These are phyloP conservation scores for Gonapodya prolifera DNA, from an alignment of 192 early-diverging fungal species.

Conservation along the genomic window DNA sequence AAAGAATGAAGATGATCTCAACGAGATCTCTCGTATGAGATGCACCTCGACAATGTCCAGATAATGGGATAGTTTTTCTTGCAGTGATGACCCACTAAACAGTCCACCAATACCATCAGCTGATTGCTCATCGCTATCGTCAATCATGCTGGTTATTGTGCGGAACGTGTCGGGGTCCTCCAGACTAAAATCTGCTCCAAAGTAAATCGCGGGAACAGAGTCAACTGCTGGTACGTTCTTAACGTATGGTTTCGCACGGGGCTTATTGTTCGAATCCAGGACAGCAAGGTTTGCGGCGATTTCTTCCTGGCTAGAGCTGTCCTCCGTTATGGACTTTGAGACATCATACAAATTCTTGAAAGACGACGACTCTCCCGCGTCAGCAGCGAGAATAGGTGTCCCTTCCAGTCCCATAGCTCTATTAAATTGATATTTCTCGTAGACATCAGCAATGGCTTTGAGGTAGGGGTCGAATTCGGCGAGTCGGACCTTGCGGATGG, in stretches of 20 bases:
- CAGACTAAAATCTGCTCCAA: conserved; percentile 70
- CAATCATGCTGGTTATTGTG: conserved; percentile 35
- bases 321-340: conserved; percentile 15
- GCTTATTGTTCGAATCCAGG: background rate
- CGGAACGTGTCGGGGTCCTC: conserved; percentile 83
- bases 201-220: conserved; percentile 79
- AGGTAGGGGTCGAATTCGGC: conserved; percentile 83
- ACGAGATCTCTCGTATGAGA: conserved; percentile 86
- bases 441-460: conserved; percentile 52
- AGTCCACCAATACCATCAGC: conserved; percentile 53
- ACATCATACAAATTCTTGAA: conserved; percentile 20
- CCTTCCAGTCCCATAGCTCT: conserved; percentile 21
- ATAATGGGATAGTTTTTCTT: conserved; percentile 81
- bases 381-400: conserved; percentile 26
- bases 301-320: conserved; percentile 17
- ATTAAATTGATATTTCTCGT: conserved; percentile 69
- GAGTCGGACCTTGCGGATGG: conserved; percentile 51
- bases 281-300: conserved; percentile 34
- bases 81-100: conserved; percentile 52
- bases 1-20: conserved; percentile 90
- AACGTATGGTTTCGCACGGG: background rate
- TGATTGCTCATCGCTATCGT: background rate
- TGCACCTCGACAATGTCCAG: conserved; percentile 91
- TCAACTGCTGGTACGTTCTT: conserved; percentile 45
- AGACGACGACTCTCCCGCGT: conserved; percentile 33